These are phyloP conservation scores for Coleophoma cylindrospora DNA, from an alignment of 2,329 filamentous ascomycete species.

Conservation along the genomic window DNA sequence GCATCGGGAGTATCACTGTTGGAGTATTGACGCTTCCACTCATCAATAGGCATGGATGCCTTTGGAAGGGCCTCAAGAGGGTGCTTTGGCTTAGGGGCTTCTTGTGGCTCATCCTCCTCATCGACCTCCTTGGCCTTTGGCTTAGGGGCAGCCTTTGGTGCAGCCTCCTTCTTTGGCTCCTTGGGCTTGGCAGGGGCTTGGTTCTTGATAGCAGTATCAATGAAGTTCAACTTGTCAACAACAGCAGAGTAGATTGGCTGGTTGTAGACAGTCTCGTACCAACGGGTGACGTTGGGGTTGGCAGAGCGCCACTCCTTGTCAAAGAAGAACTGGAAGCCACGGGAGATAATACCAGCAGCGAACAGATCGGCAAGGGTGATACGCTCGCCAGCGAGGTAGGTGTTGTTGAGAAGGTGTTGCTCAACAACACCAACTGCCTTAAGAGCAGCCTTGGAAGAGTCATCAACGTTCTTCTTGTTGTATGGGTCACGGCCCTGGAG, in stretches of 20 bases:
- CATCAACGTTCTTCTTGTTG: constrained; percentile 97
- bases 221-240: constrained; percentile 67
- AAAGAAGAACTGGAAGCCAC: constrained; percentile 91
- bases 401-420: constrained; percentile 85
- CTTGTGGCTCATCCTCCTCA: constrained; percentile 60
- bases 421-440: constrained; percentile 72
- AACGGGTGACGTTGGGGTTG: constrained; percentile 84
- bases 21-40: constrained; percentile 99
- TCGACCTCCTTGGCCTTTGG: constrained; percentile 45
- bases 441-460: constrained; percentile 62
- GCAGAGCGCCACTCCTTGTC: constrained; percentile 81
- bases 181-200: constrained; percentile 75
- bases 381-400: constrained; percentile 96
- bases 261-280: constrained; percentile 92
- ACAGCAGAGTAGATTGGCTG: constrained; percentile 86
- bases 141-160: constrained; percentile 44
- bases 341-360: constrained; percentile 69
- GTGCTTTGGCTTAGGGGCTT: constrained; percentile 85
- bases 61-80: constrained; percentile 80
- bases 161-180: constrained; percentile 61
- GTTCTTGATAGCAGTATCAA: constrained; percentile 71
- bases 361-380: constrained; percentile 96
- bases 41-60: constrained; percentile 79
- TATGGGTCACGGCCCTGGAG: constrained; percentile 77
- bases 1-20: constrained; percentile 85